Base-by-base conservation (phyloP, 345 rosid species). In the Gossypium sturtianum region DNA sequence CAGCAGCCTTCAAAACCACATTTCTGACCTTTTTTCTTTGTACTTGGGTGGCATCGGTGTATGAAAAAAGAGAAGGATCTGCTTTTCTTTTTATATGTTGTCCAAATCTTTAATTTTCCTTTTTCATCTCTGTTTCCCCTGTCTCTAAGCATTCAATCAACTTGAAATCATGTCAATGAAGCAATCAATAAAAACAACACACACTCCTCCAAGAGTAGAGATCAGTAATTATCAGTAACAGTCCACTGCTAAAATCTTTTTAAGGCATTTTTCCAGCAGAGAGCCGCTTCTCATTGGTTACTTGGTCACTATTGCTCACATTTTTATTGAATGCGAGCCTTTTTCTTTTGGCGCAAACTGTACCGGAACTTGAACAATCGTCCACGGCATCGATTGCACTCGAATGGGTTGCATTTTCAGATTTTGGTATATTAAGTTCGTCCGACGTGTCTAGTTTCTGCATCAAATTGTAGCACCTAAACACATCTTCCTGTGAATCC, bases 401-500 rank as follows among this genome's bases (percentile, higher is more conserved):
- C 7, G 20, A 44, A n/a, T 66, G 53, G 12, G 19, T 17, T 5
- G 51, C 45, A 20, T 12, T 44, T 66, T 44, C 70, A 44, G 52
- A 20, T 19, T 66, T 66, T 44, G 51, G 52, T 1, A 62, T 7
- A 62, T 62, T 29, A 62, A 16, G 19, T 61, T 27, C 5, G 10
- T 7, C 65, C 43, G 43, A 51, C 29, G 41, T 34, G 41, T 80
- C 84, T 68, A 82, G 38, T 70, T 78, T 83, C 77, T 71, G 79
- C 81, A 90, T 83, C 72, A 66, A 27, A 75, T 13, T 66, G 77
- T 88, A 88, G 82, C 94, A 88, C 56, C 69, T 27, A 62, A 80
- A 80, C 45, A 83, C 89, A 10, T 80, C 83, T 38, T 83, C 92
- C 94, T 90, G 94, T 68, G 25, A 61, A 72, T 47, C 25, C 9